A percentile compares a stretch with the other conserved stretches of the same genome.
These are phyloP conservation scores for Clitocybe nebularis DNA, from an alignment of 1,284 basidiomycete genomes.

Conservation along the genomic window DNA sequence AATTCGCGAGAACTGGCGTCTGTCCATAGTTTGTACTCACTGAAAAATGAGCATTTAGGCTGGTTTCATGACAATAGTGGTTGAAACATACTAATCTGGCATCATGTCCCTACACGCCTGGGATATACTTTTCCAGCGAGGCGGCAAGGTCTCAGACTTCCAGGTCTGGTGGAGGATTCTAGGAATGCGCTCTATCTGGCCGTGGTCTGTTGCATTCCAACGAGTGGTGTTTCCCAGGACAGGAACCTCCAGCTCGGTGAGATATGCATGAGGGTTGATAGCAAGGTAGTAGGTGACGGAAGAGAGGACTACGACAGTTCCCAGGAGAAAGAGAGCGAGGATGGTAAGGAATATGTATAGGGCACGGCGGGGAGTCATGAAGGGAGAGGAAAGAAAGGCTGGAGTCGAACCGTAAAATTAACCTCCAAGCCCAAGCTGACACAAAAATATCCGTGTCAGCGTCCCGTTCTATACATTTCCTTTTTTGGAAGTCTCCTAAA, in stretches of 20 bases:
- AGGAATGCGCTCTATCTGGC: constrained; percentile 73
- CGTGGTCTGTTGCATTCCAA: constrained; percentile 59
- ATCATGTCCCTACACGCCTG: constrained; percentile 83
- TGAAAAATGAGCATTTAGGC: constrained; percentile 31
- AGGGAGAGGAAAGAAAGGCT: constrained; percentile 21
- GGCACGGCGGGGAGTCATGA: constrained; percentile 60
- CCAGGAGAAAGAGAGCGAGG: constrained; percentile 82
- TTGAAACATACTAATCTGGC: constrained; percentile 84
- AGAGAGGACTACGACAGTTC: constrained; percentile 89
- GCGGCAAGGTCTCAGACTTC: constrained; percentile 88
- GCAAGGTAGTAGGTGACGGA: constrained; percentile 89
- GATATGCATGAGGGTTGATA: constrained; percentile 75
- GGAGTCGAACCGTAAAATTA: constrained; percentile 15
- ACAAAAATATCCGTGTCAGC: constrained; percentile 1
- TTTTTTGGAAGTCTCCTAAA: constrained; percentile 10
- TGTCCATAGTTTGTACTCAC: constrained; percentile 97
- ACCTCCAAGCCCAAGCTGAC: no score
- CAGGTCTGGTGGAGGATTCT: constrained; percentile 98
- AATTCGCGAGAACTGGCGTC: constrained; percentile 89
- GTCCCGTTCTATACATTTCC: constrained; percentile 1
- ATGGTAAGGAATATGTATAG: constrained; percentile 72
- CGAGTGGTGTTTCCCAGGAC: constrained; percentile 45
- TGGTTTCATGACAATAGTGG: constrained; percentile 8
- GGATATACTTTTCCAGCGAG: constrained; percentile 78
- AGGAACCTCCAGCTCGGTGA: constrained; percentile 77